Conservation (phyloP, 208 protist genomes). For the Acanthamoeba sp. region DNA sequence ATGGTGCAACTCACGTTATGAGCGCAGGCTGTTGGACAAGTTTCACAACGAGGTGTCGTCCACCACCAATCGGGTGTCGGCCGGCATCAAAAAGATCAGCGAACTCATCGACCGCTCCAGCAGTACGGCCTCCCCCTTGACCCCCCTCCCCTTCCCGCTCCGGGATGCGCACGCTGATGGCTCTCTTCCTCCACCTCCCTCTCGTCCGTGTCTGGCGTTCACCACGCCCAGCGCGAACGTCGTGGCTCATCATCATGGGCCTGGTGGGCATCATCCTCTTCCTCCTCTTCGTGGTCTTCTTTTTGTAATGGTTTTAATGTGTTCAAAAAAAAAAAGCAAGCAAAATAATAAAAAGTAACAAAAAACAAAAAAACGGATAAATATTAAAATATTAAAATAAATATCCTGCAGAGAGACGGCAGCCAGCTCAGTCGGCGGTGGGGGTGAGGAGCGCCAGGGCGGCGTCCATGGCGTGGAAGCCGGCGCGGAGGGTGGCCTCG, state of each 20-base stretch:
- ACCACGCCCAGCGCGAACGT: slow-evolving; percentile 58
- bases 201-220: no score
- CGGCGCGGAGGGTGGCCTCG: slow-evolving; percentile 13
- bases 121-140: slow-evolving; percentile 5
- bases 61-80: neutral
- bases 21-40: slow-evolving; percentile 5
- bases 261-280: slow-evolving; percentile 14
- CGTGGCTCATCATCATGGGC: slow-evolving; percentile 57
- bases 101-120: slow-evolving; percentile 63
- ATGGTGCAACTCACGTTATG: neutral
- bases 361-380: no score
- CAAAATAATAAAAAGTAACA: no score
- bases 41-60: slow-evolving; percentile 38
- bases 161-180: no score
- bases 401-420: no score
- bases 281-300: slow-evolving; percentile 43
- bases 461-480: slow-evolving; percentile 12
- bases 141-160: neutral
- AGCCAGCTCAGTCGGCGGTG: neutral
- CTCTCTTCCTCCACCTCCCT: neutral
- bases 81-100: slow-evolving; percentile 63
- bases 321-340: no score
- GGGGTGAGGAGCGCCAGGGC: neutral
- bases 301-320: neutral
- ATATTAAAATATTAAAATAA: no score